These are phyloP conservation scores for Stenocarpella maydis DNA, from an alignment of 2,329 filamentous ascomycete genomes.

Conservation along the genomic window DNA sequence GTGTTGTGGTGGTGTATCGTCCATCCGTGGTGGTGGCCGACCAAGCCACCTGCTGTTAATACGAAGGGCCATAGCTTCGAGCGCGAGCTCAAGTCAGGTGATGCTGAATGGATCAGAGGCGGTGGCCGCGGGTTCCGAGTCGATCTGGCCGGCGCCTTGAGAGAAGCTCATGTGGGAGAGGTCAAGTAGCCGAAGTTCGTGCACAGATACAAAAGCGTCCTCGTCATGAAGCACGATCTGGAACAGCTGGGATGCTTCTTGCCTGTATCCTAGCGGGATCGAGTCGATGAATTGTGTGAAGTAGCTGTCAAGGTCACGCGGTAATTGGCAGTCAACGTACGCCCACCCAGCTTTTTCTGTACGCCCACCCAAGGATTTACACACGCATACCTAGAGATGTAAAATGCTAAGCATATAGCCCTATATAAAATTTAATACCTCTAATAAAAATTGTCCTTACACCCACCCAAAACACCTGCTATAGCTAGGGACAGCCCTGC, in stretches of 20 bases:
- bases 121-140: too few species aligned
- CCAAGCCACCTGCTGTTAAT: background rate
- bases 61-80: background rate
- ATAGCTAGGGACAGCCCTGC: too few species aligned
- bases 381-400: too few species aligned
- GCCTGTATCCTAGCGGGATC: background rate
- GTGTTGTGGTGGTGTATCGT: background rate
- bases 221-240: background rate
- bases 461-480: too few species aligned
- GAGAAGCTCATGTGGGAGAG: background rate
- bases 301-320: background rate
- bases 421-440: too few species aligned
- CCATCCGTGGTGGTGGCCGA: background rate
- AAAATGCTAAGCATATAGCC: too few species aligned
- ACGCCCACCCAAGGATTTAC: too few species aligned
- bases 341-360: too few species aligned
- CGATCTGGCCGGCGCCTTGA: too few species aligned
- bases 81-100: background rate
- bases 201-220: background rate
- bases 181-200: background rate
- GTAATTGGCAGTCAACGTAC: too few species aligned
- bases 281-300: background rate
- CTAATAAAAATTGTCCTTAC: too few species aligned
- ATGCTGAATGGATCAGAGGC: background rate
- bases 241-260: background rate